Percentiles rank a stretch among this genome's conserved stretches.
Evolutionary conservation across 768 basidiomycete species (phyloP).

Genomic region (Trametopsis cervina): DNA sequence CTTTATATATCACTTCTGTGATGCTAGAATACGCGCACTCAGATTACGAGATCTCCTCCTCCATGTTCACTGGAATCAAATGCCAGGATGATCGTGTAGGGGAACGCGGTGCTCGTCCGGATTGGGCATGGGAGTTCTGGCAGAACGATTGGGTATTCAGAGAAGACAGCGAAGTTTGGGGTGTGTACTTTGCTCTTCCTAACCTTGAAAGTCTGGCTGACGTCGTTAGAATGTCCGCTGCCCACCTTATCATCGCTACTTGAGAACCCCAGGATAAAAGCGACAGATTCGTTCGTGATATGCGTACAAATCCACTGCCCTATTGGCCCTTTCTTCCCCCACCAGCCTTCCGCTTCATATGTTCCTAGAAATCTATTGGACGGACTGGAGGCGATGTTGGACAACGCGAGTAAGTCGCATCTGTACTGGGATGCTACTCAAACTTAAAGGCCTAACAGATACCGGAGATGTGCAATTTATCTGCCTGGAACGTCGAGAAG

Average conservation of each 20-base stretch:
- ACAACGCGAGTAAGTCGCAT: slow-evolving; percentile 52
- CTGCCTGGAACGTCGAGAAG: slow-evolving; percentile 51
- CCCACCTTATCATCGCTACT: slow-evolving; percentile 57
- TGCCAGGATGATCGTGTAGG: slow-evolving; percentile 54
- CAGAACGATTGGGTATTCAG: slow-evolving; percentile 67
- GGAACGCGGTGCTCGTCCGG: slow-evolving; percentile 53
- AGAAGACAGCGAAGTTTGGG: slow-evolving; percentile 68
- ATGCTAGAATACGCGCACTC: slow-evolving; percentile 54
- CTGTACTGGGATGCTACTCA: not conserved
- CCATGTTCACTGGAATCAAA: slow-evolving; percentile 71
- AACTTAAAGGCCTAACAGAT: slow-evolving; percentile 28
- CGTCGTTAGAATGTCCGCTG: slow-evolving; percentile 47
- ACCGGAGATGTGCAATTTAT: slow-evolving; percentile 76
- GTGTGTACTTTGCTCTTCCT: slow-evolving; percentile 29
- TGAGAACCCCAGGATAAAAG: slow-evolving; percentile 48
- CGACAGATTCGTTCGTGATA: slow-evolving; percentile 64
- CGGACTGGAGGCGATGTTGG: slow-evolving; percentile 63
- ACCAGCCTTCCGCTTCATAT: slow-evolving; percentile 57
- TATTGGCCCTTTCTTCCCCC: slow-evolving; percentile 45
- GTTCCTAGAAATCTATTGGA: slow-evolving; percentile 62
- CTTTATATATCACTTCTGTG: slow-evolving; percentile 60
- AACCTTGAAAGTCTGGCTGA: not conserved
- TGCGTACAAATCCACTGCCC: slow-evolving; percentile 70
- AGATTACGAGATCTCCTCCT: slow-evolving; percentile 52
- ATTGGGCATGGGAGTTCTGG: slow-evolving; percentile 74